Evolutionary conservation across 345 rosid genomes (phyloP).

Genomic region (Luvunga scandens): DNA sequence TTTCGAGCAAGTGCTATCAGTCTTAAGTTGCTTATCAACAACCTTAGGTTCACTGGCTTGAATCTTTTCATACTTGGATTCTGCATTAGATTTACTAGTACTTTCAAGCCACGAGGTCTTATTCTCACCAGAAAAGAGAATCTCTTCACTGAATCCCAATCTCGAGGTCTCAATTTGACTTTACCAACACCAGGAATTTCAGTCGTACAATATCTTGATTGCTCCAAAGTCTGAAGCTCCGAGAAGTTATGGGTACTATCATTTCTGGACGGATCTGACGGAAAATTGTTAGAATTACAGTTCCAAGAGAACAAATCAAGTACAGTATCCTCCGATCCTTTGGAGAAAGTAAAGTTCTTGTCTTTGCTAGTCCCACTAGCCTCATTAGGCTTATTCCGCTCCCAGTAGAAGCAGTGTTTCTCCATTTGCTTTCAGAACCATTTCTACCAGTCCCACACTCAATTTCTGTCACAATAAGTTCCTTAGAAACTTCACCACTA

Average conservation of each 20-base stretch:
- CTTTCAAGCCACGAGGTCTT: slow-evolving; percentile 56
- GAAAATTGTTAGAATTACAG: slow-evolving; percentile 44
- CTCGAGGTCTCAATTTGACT: slow-evolving; percentile 35
- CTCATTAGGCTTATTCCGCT: slow-evolving; percentile 43
- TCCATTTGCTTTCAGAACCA: slow-evolving; percentile 63
- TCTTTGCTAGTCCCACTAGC: slow-evolving; percentile 29
- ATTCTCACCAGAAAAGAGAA: slow-evolving; percentile 49
- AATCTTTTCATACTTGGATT: slow-evolving; percentile 33
- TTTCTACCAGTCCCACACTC: slow-evolving; percentile 65
- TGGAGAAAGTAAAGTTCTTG: slow-evolving; percentile 49
- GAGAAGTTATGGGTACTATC: slow-evolving; percentile 34
- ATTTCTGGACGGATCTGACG: slow-evolving; percentile 35
- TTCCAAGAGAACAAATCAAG: slow-evolving; percentile 61
- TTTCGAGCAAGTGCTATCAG: slow-evolving; percentile 28
- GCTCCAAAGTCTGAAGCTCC: slow-evolving; percentile 38
- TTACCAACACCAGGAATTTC: slow-evolving; percentile 40
- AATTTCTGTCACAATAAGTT: slow-evolving; percentile 87
- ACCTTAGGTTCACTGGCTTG: slow-evolving; percentile 41
- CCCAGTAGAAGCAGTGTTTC: slow-evolving; percentile 44
- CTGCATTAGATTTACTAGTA: slow-evolving; percentile 43
- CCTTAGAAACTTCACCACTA: slow-evolving; percentile 55
- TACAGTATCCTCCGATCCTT: slow-evolving; percentile 46
- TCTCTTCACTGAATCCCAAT: slow-evolving; percentile 44
- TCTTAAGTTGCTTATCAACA: slow-evolving; percentile 40
- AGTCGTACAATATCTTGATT: slow-evolving; percentile 24